Percentiles rank a stretch among this genome's conserved stretches.
phyloP scores from a whole-genome alignment of 371 early-diverging fungal species.

The Syncephalastrum monosporum region DNA sequence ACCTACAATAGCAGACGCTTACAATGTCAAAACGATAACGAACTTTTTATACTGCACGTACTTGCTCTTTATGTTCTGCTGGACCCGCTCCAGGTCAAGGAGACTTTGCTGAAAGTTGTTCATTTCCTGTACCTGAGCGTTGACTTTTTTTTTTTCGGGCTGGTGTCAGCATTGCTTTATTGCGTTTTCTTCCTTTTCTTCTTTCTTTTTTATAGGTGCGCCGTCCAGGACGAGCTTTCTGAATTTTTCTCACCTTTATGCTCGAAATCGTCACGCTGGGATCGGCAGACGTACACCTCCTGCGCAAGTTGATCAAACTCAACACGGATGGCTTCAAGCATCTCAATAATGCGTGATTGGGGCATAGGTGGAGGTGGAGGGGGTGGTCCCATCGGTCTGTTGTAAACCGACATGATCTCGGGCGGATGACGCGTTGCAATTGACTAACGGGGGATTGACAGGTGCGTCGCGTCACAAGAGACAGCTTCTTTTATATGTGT shows the following conservation, averaged over 20 bases:
- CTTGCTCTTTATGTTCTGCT: constrained; percentile 67
- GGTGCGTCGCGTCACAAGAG: no score
- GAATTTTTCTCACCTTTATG: constrained; percentile 63
- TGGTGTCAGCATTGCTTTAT: not conserved
- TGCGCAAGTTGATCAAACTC: constrained; percentile 78
- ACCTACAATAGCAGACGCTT: constrained; percentile 8
- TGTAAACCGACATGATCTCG: no score
- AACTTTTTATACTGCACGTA: constrained; percentile 15
- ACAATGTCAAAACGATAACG: no score
- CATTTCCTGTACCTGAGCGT: constrained; percentile 72
- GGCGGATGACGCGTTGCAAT: no score
- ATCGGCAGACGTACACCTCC: constrained; percentile 66
- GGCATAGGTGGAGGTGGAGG: no score
- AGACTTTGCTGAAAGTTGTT: constrained; percentile 69
- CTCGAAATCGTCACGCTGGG: constrained; percentile 84
- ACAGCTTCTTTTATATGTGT: no score
- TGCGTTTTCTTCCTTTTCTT: no score
- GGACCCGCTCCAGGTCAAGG: constrained; percentile 73
- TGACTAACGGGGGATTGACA: no score
- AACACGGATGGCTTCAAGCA: constrained; percentile 73
- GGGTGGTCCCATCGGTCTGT: no score
- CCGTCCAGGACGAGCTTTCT: not conserved
- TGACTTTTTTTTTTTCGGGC: constrained; percentile 29
- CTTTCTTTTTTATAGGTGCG: no score
- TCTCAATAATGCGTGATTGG: constrained; percentile 40